A percentile compares a stretch with the other conserved stretches of the same genome.
phyloP scores from a whole-genome alignment of 1,139 yeast species.

The Kodamaea ohmeri region DNA sequence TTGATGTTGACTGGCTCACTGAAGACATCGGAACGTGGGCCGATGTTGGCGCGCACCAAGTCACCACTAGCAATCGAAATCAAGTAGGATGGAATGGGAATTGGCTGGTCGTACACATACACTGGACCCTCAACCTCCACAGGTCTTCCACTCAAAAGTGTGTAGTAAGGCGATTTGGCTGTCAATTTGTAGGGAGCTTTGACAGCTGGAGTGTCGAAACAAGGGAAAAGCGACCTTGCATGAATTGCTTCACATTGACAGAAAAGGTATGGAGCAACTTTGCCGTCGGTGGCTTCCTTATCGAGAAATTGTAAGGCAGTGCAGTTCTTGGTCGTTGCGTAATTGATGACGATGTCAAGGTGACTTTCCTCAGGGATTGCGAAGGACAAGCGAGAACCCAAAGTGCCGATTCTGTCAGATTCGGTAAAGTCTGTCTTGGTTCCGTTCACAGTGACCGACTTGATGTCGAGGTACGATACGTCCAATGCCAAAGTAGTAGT shows the following conservation, averaged over 20 bases:
- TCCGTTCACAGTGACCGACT: conserved; percentile 47
- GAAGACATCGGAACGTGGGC: conserved; percentile 83
- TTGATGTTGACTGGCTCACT: conserved; percentile 70
- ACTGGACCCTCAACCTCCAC: conserved; percentile 31
- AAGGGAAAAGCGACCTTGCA: conserved; percentile 84
- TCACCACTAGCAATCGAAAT: conserved; percentile 88
- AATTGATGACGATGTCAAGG: conserved; percentile 43
- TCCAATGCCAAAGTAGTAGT: conserved; percentile 52
- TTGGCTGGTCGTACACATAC: conserved; percentile 61
- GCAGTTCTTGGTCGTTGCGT: conserved; percentile 67
- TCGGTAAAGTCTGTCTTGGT: conserved; percentile 32
- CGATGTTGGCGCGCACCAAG: conserved; percentile 63
- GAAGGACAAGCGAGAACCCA: conserved; percentile 64
- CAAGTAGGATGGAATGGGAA: conserved; percentile 84
- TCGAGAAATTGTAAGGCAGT: conserved; percentile 86
- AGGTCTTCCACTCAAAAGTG: conserved; percentile 68
- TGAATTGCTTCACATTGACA: conserved; percentile 93
- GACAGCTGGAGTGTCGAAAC: conserved; percentile 87
- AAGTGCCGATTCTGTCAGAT: conserved; percentile 52
- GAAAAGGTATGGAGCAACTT: conserved; percentile 69
- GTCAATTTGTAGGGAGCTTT: conserved; percentile 63
- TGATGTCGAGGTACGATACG: conserved; percentile 59
- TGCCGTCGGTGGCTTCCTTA: conserved; percentile 77
- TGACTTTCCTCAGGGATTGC: conserved; percentile 14
- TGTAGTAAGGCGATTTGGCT: conserved; percentile 62